These are phyloP conservation scores for Rhododendron ferrugineum DNA, from an alignment of 148 eudicot species.

Conservation along the genomic window DNA sequence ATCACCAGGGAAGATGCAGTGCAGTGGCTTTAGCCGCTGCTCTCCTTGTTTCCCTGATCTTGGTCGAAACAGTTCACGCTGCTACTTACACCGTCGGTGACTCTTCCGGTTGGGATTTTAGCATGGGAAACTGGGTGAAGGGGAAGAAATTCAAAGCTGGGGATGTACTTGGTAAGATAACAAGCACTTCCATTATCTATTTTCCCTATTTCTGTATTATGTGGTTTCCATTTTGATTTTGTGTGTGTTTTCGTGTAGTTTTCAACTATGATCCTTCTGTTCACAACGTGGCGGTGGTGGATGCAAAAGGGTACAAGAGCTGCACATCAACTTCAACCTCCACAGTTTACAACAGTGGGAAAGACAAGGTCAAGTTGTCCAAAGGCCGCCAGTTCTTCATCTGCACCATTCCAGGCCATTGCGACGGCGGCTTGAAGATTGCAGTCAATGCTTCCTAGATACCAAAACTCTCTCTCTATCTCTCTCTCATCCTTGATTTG, in stretches of 20 bases:
- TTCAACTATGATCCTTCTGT: conserved; percentile 9
- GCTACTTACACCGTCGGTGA: conserved; percentile 10
- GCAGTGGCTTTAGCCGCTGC: conserved; percentile 5
- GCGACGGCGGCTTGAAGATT: conserved; percentile 9
- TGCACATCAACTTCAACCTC: conserved; percentile 8
- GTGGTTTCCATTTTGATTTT: no score
- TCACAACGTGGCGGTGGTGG: conserved; percentile 9
- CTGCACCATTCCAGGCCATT: conserved; percentile 16
- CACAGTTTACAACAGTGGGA: background rate
- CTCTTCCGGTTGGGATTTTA: conserved; percentile 5
- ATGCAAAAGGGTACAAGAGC: background rate
- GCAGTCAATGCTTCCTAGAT: conserved; percentile 5
- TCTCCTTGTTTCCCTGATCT: background rate
- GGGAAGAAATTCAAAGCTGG: conserved; percentile 15
- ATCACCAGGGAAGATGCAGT: conserved; percentile 15
- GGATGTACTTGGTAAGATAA: background rate
- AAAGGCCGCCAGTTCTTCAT: conserved; percentile 9
- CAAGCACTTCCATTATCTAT: background rate
- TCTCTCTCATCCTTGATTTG: background rate
- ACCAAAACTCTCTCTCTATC: background rate
- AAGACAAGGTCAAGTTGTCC: background rate
- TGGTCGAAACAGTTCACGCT: background rate
- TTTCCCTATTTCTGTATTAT: background rate
- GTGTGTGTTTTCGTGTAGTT: background rate
- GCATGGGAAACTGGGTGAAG: background rate